Evolutionary conservation across 2,329 filamentous ascomycete species (phyloP).

Genomic region (Pseudogymnoascus sp.): DNA sequence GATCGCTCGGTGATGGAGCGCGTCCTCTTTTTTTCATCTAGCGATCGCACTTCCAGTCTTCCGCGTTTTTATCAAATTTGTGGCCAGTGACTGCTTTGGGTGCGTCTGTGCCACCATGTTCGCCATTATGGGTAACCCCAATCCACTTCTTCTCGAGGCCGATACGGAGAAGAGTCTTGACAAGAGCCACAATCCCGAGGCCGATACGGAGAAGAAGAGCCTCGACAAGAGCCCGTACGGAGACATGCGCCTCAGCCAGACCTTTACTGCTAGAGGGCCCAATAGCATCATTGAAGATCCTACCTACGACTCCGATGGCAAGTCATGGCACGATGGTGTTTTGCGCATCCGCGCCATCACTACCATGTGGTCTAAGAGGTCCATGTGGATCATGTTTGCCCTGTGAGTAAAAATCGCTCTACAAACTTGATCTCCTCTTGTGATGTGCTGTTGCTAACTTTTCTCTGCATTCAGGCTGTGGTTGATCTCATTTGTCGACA

Average conservation of each 20-base stretch:
- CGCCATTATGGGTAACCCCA: not conserved
- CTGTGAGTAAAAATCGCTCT: not conserved
- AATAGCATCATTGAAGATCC: not conserved
- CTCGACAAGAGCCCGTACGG: not conserved
- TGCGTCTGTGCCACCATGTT: not conserved
- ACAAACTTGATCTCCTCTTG: not conserved
- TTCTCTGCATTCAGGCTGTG: not conserved
- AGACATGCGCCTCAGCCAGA: not conserved
- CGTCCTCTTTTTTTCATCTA: not conserved
- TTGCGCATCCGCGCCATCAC: slow-evolving; percentile 2
- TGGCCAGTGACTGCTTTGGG: not conserved
- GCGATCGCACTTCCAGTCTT: not conserved
- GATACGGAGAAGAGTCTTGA: not conserved
- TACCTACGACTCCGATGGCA: not conserved
- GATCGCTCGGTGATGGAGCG: not conserved
- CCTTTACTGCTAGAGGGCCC: not conserved
- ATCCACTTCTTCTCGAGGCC: not conserved
- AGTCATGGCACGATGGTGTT: slow-evolving; percentile 7
- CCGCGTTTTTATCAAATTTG: not conserved
- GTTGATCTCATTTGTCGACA: slow-evolving; percentile 8
- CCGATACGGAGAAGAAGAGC: not conserved
- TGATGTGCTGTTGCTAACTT: not conserved
- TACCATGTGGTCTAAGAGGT: not conserved
- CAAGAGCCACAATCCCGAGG: not conserved
- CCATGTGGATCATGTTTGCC: not conserved